These are phyloP conservation scores for Ambrosia trifida DNA, from an alignment of 129 eudicot genomes.

Conservation along the genomic window DNA sequence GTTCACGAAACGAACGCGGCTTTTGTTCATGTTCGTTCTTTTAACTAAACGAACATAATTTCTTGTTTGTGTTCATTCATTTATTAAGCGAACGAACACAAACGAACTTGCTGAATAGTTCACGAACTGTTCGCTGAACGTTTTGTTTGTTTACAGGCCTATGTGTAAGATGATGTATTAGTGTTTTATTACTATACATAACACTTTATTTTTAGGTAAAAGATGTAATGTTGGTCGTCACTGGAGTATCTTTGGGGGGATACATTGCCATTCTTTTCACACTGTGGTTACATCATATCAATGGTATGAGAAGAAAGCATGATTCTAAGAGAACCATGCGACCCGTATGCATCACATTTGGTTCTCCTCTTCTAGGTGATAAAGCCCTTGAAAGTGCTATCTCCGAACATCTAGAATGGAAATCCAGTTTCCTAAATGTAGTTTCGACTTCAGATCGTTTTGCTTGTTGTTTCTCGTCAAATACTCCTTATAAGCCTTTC, in stretches of 20 bases:
- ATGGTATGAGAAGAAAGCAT: conserved; percentile 16
- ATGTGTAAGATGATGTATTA: too few relatives aligned
- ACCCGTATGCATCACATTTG: conserved; percentile 54
- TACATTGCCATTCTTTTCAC: conserved; percentile 50
- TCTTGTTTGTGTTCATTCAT: too few relatives aligned
- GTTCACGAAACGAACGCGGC: too few relatives aligned
- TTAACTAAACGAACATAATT: too few relatives aligned
- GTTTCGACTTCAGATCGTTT: conserved; percentile 39
- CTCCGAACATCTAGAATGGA: conserved; percentile 51
- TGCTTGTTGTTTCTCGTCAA: conserved; percentile 27
- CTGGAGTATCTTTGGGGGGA: conserved; percentile 42
- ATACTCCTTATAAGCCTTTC: conserved; percentile 40
- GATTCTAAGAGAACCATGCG: conserved; percentile 6
- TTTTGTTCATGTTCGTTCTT: too few relatives aligned
- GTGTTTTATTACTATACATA: too few relatives aligned
- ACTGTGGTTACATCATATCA: conserved; percentile 33
- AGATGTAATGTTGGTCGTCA: conserved; percentile 27
- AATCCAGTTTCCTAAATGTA: conserved; percentile 45
- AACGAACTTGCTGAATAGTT: too few relatives aligned
- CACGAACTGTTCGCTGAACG: too few relatives aligned
- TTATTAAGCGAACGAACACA: too few relatives aligned
- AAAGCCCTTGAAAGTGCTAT: conserved; percentile 37
- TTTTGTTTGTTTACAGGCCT: too few relatives aligned
- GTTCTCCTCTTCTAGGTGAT: conserved; percentile 57
- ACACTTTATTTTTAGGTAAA: too few relatives aligned